Conservation (phyloP, 768 basidiomycete species). For the Paxillus involutus region DNA sequence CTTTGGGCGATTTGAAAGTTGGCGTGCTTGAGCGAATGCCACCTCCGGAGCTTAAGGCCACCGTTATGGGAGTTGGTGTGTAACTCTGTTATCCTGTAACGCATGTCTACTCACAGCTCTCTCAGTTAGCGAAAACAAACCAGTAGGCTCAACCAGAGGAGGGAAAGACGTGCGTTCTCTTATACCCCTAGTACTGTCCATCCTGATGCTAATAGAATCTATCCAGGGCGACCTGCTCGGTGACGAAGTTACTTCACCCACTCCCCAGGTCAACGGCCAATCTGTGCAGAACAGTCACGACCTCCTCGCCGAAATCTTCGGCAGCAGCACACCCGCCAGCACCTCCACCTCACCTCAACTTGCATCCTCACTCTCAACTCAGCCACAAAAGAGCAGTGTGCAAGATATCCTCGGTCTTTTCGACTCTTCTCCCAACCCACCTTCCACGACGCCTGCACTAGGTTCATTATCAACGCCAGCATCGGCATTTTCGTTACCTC, state of each 20-base stretch:
- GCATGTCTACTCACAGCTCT: conserved; percentile 3
- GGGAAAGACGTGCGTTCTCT: conserved; percentile 61
- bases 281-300: conserved; percentile 70
- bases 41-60: conserved; percentile 96
- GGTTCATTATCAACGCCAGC: conserved; percentile 9
- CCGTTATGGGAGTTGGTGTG: conserved; percentile 89
- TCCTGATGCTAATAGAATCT: conserved; percentile 1
- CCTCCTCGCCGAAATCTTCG: conserved; percentile 92
- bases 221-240: conserved; percentile 74
- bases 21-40: conserved; percentile 99
- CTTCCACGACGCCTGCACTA: conserved; percentile 19
- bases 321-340: conserved; percentile 39
- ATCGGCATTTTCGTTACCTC: conserved; percentile 38
- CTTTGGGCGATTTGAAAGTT: conserved; percentile 66
- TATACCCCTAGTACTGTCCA: neutral
- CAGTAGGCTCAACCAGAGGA: conserved; percentile 86
- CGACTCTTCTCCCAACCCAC: conserved; percentile 45
- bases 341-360: conserved; percentile 30
- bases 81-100: conserved; percentile 3
- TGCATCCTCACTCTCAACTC: conserved; percentile 40
- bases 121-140: conserved; percentile 91
- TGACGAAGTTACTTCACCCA: conserved; percentile 58
- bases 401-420: conserved; percentile 94
- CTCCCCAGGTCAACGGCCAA: conserved; percentile 43
- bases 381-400: conserved; percentile 59